Conservation (phyloP, 345 rosid genomes). For the Physaria fendleri region DNA sequence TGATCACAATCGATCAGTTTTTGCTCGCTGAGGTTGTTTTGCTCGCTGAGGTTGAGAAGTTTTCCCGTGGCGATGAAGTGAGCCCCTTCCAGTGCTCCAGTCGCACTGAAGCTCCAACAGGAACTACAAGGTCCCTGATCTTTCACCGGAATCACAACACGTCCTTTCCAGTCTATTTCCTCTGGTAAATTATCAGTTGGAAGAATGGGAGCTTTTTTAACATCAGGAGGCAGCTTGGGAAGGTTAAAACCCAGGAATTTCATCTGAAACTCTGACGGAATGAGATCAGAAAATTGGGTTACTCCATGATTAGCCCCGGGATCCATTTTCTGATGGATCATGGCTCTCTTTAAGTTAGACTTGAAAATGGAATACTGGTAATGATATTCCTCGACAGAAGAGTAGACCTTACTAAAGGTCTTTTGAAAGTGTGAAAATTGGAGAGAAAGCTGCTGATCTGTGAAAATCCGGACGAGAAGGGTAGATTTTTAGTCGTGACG, state of each 20-base stretch:
- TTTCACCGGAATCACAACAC: constrained; percentile 69
- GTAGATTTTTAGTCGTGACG: too few species aligned
- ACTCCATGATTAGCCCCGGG: constrained; percentile 82
- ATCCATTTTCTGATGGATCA: constrained; percentile 68
- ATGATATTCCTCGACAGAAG: constrained; percentile 64
- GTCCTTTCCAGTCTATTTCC: constrained; percentile 94
- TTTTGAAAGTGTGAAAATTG: constrained; percentile 76
- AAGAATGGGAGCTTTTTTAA: constrained; percentile 69
- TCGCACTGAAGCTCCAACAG: constrained; percentile 96
- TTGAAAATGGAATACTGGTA: constrained; percentile 51
- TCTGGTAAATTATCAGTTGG: constrained; percentile 72
- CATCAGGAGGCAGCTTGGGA: constrained; percentile 83
- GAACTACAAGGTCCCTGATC: constrained; percentile 98
- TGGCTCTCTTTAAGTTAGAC: constrained; percentile 57
- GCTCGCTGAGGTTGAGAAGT: constrained; percentile 92
- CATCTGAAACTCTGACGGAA: constrained; percentile 56
- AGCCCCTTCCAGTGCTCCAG: constrained; percentile 97
- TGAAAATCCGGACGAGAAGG: too few species aligned
- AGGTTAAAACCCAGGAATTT: constrained; percentile 54
- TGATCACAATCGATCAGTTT: constrained; percentile 99
- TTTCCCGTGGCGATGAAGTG: constrained; percentile 77
- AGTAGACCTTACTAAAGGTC: constrained; percentile 55
- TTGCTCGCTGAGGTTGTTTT: too few species aligned
- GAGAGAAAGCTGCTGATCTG: too few species aligned
- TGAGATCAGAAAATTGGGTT: constrained; percentile 90